These are phyloP conservation scores for Vigna nakashimae DNA, from an alignment of 306 rosid genomes.

Conservation along the genomic window DNA sequence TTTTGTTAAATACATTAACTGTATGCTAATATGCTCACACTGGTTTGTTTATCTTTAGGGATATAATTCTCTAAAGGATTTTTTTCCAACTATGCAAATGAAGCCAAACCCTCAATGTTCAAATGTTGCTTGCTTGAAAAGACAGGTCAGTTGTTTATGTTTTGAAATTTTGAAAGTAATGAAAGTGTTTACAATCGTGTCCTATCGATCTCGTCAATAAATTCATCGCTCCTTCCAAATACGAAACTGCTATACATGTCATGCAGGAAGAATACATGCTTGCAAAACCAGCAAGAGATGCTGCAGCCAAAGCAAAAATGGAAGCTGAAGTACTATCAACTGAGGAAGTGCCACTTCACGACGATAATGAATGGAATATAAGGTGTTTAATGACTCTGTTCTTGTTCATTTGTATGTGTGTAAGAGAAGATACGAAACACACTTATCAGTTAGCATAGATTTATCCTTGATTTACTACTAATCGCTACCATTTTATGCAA, in stretches of 20 bases:
- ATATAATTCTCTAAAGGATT: slow-evolving; percentile 96
- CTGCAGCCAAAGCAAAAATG: slow-evolving; percentile 82
- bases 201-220: slow-evolving; percentile 23
- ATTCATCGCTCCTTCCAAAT: not conserved
- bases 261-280: slow-evolving; percentile 77
- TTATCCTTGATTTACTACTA: slow-evolving; percentile 22
- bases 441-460: slow-evolving; percentile 2
- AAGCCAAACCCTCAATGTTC: slow-evolving; percentile 99
- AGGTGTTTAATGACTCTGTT: slow-evolving; percentile 64
- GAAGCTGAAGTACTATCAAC: slow-evolving; percentile 69
- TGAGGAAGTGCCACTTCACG: slow-evolving; percentile 74
- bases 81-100: slow-evolving; percentile 98
- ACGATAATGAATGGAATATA: slow-evolving; percentile 95
- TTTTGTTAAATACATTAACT: not conserved
- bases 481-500: slow-evolving; percentile 22
- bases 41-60: slow-evolving; percentile 65
- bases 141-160: slow-evolving; percentile 68
- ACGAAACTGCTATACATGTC: slow-evolving; percentile 24
- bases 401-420: not conserved
- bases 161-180: slow-evolving; percentile 48
- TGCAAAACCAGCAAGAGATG: slow-evolving; percentile 87
- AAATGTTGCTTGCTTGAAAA: slow-evolving; percentile 76
- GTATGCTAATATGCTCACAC: slow-evolving; percentile 14
- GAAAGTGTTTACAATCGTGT: slow-evolving; percentile 50
- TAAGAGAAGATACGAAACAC: slow-evolving; percentile 10